Evolutionary conservation across 2,329 filamentous ascomycete genomes (phyloP).

Genomic region (Epichloe uncinata): DNA sequence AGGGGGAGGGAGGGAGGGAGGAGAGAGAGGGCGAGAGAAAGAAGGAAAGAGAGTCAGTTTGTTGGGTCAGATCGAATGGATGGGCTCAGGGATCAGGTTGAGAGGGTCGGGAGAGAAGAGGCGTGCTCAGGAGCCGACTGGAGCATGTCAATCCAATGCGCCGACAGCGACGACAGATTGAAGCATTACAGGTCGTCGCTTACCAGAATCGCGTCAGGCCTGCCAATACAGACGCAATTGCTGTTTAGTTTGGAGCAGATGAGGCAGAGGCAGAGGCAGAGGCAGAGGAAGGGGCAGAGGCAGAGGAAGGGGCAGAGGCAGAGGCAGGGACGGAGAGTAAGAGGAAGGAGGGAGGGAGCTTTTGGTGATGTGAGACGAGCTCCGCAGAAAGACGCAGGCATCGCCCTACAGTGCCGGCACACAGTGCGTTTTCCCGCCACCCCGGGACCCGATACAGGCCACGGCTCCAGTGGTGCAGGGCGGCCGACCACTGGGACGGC

Average conservation of each 20-base stretch:
- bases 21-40: not conserved
- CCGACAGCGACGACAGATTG: constrained; percentile 8
- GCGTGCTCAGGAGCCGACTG: constrained; percentile 15
- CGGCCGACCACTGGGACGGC: not conserved
- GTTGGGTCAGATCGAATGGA: constrained; percentile 5
- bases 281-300: no score
- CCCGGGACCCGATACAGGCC: constrained; percentile 5
- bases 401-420: constrained; percentile 4
- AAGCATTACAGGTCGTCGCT: constrained; percentile 18
- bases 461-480: constrained; percentile 1
- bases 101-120: constrained; percentile 10
- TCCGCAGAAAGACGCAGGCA: constrained; percentile 4
- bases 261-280: not conserved
- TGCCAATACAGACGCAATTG: constrained; percentile 13
- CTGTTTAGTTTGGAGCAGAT: constrained; percentile 9
- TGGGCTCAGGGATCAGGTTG: constrained; percentile 7
- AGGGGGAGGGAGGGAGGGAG: not conserved
- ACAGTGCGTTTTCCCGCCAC: constrained; percentile 3
- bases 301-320: no score
- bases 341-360: constrained; percentile 10
- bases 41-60: constrained; percentile 1
- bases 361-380: constrained; percentile 8
- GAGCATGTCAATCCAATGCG: constrained; percentile 16
- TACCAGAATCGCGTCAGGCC: constrained; percentile 7
- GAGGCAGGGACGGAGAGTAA: constrained; percentile 7